Evolutionary conservation across 108 stramenopile genomes (phyloP).

Genomic region (Fragilaria radians): DNA sequence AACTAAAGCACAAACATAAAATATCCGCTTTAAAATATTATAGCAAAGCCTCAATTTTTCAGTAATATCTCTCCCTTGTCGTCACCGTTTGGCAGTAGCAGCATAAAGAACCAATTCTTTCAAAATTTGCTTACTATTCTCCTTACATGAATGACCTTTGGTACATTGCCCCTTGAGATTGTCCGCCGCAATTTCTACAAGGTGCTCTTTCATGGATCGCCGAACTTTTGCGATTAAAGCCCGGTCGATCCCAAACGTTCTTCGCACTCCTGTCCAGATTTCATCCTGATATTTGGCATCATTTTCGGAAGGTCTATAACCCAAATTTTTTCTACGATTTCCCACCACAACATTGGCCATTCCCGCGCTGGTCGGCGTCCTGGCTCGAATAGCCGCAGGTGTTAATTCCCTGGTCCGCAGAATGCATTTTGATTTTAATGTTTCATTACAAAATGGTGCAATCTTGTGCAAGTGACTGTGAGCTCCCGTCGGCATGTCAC

Average conservation of each 20-base stretch:
- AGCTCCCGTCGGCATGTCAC: conserved; percentile 19
- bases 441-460: conserved; percentile 16
- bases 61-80: too few relatives aligned
- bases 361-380: conserved; percentile 75
- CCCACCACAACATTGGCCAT: conserved; percentile 51
- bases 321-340: neutral
- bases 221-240: conserved; percentile 17
- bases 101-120: neutral
- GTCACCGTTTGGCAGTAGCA: too few relatives aligned
- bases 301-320: neutral
- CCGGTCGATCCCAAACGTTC: conserved; percentile 22
- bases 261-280: conserved; percentile 34
- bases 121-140: neutral
- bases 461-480: conserved; percentile 19
- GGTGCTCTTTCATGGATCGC: conserved; percentile 32
- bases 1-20: too few relatives aligned
- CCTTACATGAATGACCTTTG: conserved; percentile 52
- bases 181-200: conserved; percentile 45
- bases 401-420: conserved; percentile 12
- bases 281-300: conserved; percentile 23
- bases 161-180: conserved; percentile 61
- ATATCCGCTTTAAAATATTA: too few relatives aligned
- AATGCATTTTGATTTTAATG: conserved; percentile 17
- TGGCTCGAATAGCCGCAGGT: conserved; percentile 56
- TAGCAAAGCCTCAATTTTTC: too few relatives aligned